Evolutionary conservation across 345 rosid species (phyloP).

Genomic region (Abelmoschus esculentus): DNA sequence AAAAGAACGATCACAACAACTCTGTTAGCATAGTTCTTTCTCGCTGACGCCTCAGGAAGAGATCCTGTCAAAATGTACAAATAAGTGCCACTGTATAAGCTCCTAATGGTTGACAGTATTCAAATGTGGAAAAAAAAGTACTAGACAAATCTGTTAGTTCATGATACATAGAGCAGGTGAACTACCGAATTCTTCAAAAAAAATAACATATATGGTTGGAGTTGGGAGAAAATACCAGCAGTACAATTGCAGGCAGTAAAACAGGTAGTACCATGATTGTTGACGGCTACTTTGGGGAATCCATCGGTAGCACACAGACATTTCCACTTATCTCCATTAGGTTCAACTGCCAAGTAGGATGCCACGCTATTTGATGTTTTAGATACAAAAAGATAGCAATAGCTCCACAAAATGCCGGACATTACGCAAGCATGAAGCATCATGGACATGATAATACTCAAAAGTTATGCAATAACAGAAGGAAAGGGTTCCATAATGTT

Average conservation of each 20-base stretch:
- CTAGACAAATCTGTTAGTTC: background rate
- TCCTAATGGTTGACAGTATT: conserved; percentile 1
- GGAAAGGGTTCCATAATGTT: no score
- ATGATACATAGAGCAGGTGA: background rate
- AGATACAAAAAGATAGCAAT: background rate
- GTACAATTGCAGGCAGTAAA: conserved; percentile 86
- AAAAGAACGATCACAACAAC: conserved; percentile 46
- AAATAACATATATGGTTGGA: background rate
- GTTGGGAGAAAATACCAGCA: conserved; percentile 46
- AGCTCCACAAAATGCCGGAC: background rate
- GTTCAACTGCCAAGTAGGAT: conserved; percentile 27
- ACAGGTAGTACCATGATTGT: conserved; percentile 42
- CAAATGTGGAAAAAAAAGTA: background rate
- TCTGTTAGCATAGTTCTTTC: conserved; percentile 45
- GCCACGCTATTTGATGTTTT: conserved; percentile 9
- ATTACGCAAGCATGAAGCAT: background rate
- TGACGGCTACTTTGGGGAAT: conserved; percentile 54
- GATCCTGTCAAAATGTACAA: conserved; percentile 41
- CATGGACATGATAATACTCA: background rate
- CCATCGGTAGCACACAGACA: conserved; percentile 67
- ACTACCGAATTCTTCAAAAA: conserved; percentile 5
- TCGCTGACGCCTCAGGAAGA: conserved; percentile 24
- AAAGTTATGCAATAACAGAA: no score
- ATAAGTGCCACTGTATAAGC: conserved; percentile 13
- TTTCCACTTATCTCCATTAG: conserved; percentile 45